Percentiles rank a stretch among this genome's conserved stretches.
Conservation (phyloP, 129 eudicot genomes). For the Kitagawia praeruptora region DNA sequence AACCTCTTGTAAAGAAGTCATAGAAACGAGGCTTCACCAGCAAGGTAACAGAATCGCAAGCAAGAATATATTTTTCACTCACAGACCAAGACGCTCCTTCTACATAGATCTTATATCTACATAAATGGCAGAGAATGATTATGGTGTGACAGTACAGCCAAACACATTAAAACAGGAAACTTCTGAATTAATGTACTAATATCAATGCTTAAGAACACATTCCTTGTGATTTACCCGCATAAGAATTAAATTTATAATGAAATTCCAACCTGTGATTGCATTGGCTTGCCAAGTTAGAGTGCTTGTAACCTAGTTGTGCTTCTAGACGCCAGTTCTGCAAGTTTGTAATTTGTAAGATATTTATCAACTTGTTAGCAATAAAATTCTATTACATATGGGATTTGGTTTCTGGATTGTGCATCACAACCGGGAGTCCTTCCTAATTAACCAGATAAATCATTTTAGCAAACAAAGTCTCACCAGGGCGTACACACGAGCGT, state of each 20-base stretch:
- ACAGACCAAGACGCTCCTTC: constrained; percentile 98
- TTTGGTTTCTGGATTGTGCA: background rate
- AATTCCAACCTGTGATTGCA: constrained; percentile 29
- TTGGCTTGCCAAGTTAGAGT: constrained; percentile 34
- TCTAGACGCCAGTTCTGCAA: constrained; percentile 35
- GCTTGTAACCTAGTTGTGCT: constrained; percentile 23
- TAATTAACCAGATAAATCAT: background rate
- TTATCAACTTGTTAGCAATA: background rate
- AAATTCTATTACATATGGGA: background rate
- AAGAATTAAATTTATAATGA: too few species aligned
- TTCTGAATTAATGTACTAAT: background rate
- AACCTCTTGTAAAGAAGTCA: constrained; percentile 77
- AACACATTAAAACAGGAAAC: background rate
- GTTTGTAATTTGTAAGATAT: background rate
- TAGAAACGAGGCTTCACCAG: constrained; percentile 60
- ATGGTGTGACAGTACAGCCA: background rate
- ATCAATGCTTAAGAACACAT: background rate
- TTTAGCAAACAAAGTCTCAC: background rate
- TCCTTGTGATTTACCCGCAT: background rate
- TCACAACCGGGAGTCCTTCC: background rate
- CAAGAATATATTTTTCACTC: constrained; percentile 81
- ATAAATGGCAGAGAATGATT: background rate
- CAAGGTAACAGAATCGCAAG: constrained; percentile 74
- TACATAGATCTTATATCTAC: constrained; percentile 67
- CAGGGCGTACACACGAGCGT: constrained; percentile 49